A percentile compares a stretch with the other conserved stretches of the same genome.
These are phyloP conservation scores for Penicillium egyptiacum DNA, from an alignment of 495 filamentous ascomycete genomes.

Conservation along the genomic window DNA sequence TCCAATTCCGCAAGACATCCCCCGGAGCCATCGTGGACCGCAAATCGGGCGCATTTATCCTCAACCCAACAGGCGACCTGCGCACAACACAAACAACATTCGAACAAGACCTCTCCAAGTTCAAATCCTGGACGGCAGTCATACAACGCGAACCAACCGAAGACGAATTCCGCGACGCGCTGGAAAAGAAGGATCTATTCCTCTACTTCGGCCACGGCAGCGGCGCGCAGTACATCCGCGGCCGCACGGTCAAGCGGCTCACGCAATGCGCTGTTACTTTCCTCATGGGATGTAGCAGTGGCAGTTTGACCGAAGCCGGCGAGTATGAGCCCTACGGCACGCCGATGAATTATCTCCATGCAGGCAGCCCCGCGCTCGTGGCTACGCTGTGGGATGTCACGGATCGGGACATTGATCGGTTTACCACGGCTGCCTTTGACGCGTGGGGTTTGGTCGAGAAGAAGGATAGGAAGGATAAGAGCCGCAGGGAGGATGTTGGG, in stretches of 20 bases:
- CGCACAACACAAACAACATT: constrained; percentile 76
- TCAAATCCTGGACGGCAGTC: constrained; percentile 65
- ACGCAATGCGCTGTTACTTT: constrained; percentile 76
- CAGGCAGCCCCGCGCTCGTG: constrained; percentile 77
- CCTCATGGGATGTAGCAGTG: constrained; percentile 90
- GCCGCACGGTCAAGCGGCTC: constrained; percentile 72
- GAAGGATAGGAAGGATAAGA: constrained; percentile 22
- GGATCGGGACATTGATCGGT: constrained; percentile 92
- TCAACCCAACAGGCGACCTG: constrained; percentile 85
- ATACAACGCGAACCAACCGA: constrained; percentile 69
- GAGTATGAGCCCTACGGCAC: constrained; percentile 88
- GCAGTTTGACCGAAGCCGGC: constrained; percentile 72
- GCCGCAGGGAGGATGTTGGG: constrained; percentile 23
- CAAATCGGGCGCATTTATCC: constrained; percentile 71
- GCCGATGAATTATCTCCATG: constrained; percentile 86
- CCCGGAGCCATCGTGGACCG: constrained; percentile 35
- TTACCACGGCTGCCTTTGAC: constrained; percentile 72
- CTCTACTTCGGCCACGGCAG: constrained; percentile 96
- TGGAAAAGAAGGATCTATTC: constrained; percentile 64
- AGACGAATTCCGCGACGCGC: constrained; percentile 64
- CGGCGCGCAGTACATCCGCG: constrained; percentile 89
- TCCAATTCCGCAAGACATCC: constrained; percentile 46
- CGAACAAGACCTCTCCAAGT: constrained; percentile 54
- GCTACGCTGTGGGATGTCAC: constrained; percentile 98
- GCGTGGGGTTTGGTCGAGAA: constrained; percentile 74